phyloP scores from a whole-genome alignment of 2,329 filamentous ascomycete genomes.

The Botrytis galanthina region DNA sequence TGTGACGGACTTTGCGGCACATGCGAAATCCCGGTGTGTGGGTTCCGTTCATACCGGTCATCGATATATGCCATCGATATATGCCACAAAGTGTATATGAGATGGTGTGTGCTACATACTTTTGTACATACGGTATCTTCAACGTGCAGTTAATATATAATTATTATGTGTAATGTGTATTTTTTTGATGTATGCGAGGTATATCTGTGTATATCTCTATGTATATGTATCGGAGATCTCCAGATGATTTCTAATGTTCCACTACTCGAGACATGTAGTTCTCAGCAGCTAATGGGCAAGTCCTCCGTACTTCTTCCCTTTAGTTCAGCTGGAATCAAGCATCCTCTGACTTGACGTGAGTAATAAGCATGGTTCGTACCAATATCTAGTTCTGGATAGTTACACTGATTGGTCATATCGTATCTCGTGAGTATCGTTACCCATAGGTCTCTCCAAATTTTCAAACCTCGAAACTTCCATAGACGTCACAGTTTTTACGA shows the following conservation, averaged over 20 bases:
- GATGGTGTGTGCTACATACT: not conserved
- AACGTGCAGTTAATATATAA: not conserved
- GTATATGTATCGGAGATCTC: not conserved
- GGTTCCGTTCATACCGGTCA: not conserved
- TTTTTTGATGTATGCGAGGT: not conserved
- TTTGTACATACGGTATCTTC: not conserved
- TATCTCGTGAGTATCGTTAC: not conserved
- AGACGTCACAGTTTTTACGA: not conserved
- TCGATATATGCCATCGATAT: not conserved
- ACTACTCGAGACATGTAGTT: not conserved
- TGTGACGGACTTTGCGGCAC: not conserved
- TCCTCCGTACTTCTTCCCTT: not conserved
- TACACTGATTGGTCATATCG: not conserved
- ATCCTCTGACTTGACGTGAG: not conserved
- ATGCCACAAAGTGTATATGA: not conserved
- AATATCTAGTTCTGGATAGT: not conserved
- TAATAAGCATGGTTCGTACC: not conserved
- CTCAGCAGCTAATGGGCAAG: not conserved
- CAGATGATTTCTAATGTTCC: not conserved
- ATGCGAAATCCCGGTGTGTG: not conserved
- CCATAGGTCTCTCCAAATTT: not conserved
- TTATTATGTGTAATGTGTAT: not conserved
- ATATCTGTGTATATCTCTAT: no score
- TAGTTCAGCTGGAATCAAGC: not conserved
- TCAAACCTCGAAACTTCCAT: not conserved